Evolutionary conservation across 2,329 filamentous ascomycete genomes (phyloP).

Genomic region (Ophiocordyceps australis): DNA sequence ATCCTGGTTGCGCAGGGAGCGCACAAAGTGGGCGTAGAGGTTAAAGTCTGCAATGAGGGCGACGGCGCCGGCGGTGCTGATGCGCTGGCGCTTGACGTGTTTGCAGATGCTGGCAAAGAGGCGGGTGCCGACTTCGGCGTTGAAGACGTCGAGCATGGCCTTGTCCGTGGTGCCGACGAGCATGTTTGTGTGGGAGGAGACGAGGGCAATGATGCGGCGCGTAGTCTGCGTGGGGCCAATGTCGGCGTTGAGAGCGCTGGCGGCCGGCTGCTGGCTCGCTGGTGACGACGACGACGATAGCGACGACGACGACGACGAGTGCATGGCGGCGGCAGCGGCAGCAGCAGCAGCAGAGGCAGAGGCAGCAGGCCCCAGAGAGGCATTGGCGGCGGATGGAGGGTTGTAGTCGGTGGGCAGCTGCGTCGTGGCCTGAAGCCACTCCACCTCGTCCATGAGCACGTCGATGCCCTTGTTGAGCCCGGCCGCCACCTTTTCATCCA

Average conservation of each 20-base stretch:
- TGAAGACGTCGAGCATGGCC: constrained; percentile 95
- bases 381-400: constrained; percentile 29
- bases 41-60: constrained; percentile 95
- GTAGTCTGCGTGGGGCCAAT: constrained; percentile 65
- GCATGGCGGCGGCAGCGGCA: no score
- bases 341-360: constrained; percentile 3
- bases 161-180: constrained; percentile 91
- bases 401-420: constrained; percentile 86
- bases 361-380: no score
- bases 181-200: constrained; percentile 82
- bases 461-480: constrained; percentile 96
- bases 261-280: constrained; percentile 9
- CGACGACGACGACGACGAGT: not conserved
- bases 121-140: constrained; percentile 86
- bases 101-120: constrained; percentile 89
- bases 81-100: constrained; percentile 87
- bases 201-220: constrained; percentile 62
- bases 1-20: constrained; percentile 64
- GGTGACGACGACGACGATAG: not conserved
- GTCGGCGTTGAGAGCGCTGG: constrained; percentile 18
- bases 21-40: constrained; percentile 73
- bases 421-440: constrained; percentile 80
- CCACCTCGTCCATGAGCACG: constrained; percentile 94
- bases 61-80: constrained; percentile 77
- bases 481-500: constrained; percentile 89